These are phyloP conservation scores for Agrocybe pediades DNA, from an alignment of 768 basidiomycete genomes.

Conservation along the genomic window DNA sequence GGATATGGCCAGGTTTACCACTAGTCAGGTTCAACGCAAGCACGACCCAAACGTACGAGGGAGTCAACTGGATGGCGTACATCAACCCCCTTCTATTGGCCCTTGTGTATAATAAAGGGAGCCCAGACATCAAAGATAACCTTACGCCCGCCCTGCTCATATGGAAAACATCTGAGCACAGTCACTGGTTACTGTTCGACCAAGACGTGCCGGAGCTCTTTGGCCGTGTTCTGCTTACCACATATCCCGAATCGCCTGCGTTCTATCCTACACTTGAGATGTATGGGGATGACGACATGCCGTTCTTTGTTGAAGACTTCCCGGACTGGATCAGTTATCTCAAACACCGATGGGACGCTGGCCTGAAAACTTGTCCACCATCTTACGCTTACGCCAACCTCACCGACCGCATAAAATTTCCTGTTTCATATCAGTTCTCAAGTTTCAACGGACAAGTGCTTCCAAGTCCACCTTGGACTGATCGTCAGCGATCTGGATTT, in stretches of 20 bases:
- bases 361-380: no score
- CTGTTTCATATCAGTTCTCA: no score
- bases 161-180: not conserved
- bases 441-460: no score
- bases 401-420: no score
- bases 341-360: not conserved
- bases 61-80: conserved; percentile 1
- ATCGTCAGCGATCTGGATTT: no score
- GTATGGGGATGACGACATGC: not conserved
- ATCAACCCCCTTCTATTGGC: not conserved
- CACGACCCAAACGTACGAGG: not conserved
- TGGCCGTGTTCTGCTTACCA: not conserved
- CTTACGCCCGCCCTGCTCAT: conserved; percentile 3
- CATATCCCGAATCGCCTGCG: not conserved
- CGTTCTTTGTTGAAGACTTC: not conserved
- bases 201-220: not conserved
- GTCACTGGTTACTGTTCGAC: not conserved
- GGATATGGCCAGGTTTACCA: conserved; percentile 8
- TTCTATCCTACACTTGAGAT: not conserved
- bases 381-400: no score
- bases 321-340: conserved; percentile 2
- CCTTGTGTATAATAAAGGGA: not conserved
- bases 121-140: not conserved
- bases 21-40: not conserved
- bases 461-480: not conserved